Percentiles rank a stretch among this genome's conserved stretches.
Conservation (phyloP, 1,284 basidiomycete species). For the Ustilago cynodontis region DNA sequence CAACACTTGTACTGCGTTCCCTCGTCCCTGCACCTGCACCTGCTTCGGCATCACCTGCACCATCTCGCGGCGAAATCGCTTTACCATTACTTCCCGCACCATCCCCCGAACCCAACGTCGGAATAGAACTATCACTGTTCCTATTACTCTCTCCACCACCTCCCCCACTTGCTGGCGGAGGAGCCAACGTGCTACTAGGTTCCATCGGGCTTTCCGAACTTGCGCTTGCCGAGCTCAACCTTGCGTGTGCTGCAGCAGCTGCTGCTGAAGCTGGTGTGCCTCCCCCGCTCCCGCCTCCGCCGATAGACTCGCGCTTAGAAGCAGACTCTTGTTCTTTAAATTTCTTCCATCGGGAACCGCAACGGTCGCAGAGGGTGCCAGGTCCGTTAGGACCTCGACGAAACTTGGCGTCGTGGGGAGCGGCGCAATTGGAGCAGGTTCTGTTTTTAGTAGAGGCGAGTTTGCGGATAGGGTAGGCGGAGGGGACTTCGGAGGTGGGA, state of each 20-base stretch:
- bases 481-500: conserved; percentile 11
- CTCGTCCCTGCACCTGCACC: conserved; percentile 4
- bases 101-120: not conserved
- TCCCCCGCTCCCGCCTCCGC: not conserved
- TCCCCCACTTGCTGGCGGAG: not conserved
- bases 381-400: conserved; percentile 49
- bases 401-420: conserved; percentile 56
- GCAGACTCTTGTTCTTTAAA: conserved; percentile 43
- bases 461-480: conserved; percentile 41
- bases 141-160: not conserved
- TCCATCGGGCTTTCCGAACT: conserved; percentile 36
- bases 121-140: not conserved
- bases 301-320: conserved; percentile 17
- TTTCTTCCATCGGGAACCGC: conserved; percentile 54
- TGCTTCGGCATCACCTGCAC: not conserved
- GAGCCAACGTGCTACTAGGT: not conserved
- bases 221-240: conserved; percentile 30
- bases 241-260: conserved; percentile 22
- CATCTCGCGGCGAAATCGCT: conserved; percentile 10
- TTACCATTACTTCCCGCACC: not conserved
- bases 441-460: conserved; percentile 58
- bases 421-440: conserved; percentile 50
- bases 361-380: conserved; percentile 56
- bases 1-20: conserved; percentile 35
- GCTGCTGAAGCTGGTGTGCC: not conserved